Evolutionary conservation across 495 filamentous ascomycete species (phyloP).

Genomic region (Hypomontagnella monticulosa): DNA sequence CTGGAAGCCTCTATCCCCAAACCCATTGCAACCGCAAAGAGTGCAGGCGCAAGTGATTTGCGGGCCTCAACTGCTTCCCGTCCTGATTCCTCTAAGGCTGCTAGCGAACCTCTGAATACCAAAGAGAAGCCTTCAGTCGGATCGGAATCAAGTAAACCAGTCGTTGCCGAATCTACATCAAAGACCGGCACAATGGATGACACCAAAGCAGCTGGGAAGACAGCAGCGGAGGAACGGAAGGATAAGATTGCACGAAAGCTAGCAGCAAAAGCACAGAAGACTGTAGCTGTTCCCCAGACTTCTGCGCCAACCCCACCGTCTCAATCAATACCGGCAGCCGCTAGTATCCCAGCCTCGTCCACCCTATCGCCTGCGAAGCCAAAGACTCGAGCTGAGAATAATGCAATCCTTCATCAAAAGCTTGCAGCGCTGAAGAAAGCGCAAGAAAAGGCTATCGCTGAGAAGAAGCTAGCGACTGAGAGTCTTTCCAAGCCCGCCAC

Average conservation of each 20-base stretch:
- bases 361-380: slow-evolving; percentile 40
- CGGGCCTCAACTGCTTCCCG: neutral
- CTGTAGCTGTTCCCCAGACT: slow-evolving; percentile 34
- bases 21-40: slow-evolving; percentile 7
- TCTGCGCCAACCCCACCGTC: slow-evolving; percentile 35
- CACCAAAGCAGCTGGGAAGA: slow-evolving; percentile 51
- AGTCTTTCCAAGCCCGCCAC: slow-evolving; percentile 12
- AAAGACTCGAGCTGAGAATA: slow-evolving; percentile 54
- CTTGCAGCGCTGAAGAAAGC: slow-evolving; percentile 59
- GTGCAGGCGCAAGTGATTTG: neutral
- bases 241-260: slow-evolving; percentile 79
- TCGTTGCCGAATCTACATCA: slow-evolving; percentile 6
- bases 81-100: slow-evolving; percentile 4
- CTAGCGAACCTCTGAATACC: slow-evolving; percentile 12
- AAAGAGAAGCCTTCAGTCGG: slow-evolving; percentile 1
- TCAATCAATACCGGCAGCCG: slow-evolving; percentile 18
- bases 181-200: slow-evolving; percentile 21
- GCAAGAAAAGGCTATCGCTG: slow-evolving; percentile 49
- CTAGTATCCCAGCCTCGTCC: slow-evolving; percentile 16
- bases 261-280: slow-evolving; percentile 62
- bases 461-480: slow-evolving; percentile 37
- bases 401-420: slow-evolving; percentile 56
- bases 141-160: slow-evolving; percentile 18
- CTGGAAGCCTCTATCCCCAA: slow-evolving; percentile 57
- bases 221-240: slow-evolving; percentile 70